Evolutionary conservation across 495 filamentous ascomycete genomes (phyloP), one percentile per base, ranked within the genome.

Genomic region (Monascus purpureus): DNA sequence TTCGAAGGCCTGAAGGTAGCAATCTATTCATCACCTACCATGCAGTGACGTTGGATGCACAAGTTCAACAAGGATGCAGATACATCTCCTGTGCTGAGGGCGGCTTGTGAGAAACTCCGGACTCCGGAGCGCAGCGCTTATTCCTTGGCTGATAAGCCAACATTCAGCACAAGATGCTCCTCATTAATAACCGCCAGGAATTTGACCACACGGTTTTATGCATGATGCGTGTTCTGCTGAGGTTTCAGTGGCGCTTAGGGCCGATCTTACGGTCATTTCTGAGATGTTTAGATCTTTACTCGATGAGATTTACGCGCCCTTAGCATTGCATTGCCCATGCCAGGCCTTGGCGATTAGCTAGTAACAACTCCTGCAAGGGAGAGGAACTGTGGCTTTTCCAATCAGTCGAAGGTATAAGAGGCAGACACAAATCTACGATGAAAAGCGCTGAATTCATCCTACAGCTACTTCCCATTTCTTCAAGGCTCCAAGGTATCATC

Each of bases 11-110:
- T 26, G 29, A 37, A 31, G 35, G 28, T 6, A 38, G 28, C 18
- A 35, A 28, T 27, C 31, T n/a, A 35, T 23, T 42, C 35, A 35
- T 37, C 23, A 22, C 18, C 12, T 38, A 35, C 28, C 18, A 41
- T 8, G 30, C 14, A 30, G n/a, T 33, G 9, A 40, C 30, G 13
- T 34, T 29, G 25, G 33, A 26, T 16, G 13, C 26, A n/a, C n/a
- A n/a, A n/a, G n/a, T n/a, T n/a, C n/a, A n/a, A n/a, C n/a, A n/a
- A n/a, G n/a, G n/a, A n/a, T n/a, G n/a, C n/a, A n/a, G n/a, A n/a
- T n/a, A n/a, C n/a, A n/a, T n/a, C n/a, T n/a, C n/a, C n/a, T n/a
- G n/a, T n/a, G n/a, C n/a, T n/a, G n/a, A n/a, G n/a, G n/a, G n/a
- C n/a, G n/a, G n/a, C n/a, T n/a, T n/a, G n/a, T n/a, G n/a, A n/a